Evolutionary conservation across 805 yeast genomes (phyloP), one percentile per base, ranked within the genome.

Genomic region (Hanseniaspora hatyaiensis): DNA sequence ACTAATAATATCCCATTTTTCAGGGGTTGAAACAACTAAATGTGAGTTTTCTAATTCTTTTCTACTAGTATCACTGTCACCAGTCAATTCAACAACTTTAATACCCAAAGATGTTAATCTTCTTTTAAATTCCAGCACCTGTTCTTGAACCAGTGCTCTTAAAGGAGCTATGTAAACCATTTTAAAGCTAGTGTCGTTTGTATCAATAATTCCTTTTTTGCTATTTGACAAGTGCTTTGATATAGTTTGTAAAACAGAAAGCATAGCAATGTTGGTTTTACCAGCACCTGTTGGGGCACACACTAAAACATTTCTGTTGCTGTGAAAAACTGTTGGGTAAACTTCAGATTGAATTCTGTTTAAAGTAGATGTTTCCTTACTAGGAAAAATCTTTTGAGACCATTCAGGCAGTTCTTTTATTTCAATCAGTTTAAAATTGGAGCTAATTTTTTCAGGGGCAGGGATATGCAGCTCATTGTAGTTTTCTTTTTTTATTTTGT

Each of bases 261-360:
- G 64, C 79, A 92, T 75, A 0, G 99, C 99, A 24, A 92, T 95
- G 60, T 92, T 92, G 19, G 98, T 89, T 61, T 89, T 89, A 66
- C 98, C 98, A 2, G 96, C 96, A 67, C 98, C 98, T 0, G 98
- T 89, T 6, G 98, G 98, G 1, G 98, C 97, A 71, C 97, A 89
- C 55, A 89, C 67, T 15, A 89, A 65, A 33, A 92, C 60, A 56
- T 88, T 89, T 4, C 71, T 70, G 57, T 84, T 92, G 1, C 74
- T 65, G 3, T 70, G 57, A 53, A 89, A 84, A 0, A 95, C 96
- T n/a, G 68, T 59, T 1, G 92, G 92, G 53, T 65, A 85, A 0
- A 88, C 86, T 52, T 74, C 74, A 1, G 95, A 82, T 62, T 92
- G 99, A 13, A 92, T 75, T 46, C 85, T 66, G 61, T 92, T 92